A percentile compares a stretch with the other conserved stretches of the same genome.
phyloP scores from a whole-genome alignment of 345 rosid species.

The Isatis tinctoria region DNA sequence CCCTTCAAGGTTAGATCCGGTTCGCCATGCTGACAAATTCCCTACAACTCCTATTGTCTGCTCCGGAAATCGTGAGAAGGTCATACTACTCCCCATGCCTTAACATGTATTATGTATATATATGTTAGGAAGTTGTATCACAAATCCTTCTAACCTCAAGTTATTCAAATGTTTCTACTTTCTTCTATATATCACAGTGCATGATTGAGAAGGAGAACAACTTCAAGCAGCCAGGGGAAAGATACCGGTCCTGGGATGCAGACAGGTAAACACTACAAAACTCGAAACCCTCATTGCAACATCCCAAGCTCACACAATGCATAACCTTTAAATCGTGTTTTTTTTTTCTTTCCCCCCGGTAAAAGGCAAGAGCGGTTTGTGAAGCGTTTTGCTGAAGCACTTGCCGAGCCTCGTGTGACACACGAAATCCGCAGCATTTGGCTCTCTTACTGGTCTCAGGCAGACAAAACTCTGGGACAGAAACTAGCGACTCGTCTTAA shows the following conservation, averaged over 20 bases:
- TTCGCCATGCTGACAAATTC: conserved; percentile 63
- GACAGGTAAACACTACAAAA: conserved; percentile 54
- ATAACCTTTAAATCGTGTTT: background rate
- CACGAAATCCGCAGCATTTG: conserved; percentile 83
- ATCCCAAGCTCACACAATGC: background rate
- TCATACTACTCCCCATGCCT: conserved; percentile 16
- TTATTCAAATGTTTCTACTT: background rate
- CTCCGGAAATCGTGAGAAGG: conserved; percentile 88
- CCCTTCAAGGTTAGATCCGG: conserved; percentile 82
- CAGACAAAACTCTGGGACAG: conserved; percentile 70
- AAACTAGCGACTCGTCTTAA: conserved; percentile 75
- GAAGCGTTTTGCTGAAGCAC: conserved; percentile 67
- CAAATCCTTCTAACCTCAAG: background rate
- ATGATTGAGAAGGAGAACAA: conserved; percentile 82
- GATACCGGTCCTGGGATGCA: conserved; percentile 73
- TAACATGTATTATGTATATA: background rate
- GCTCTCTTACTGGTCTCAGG: conserved; percentile 87
- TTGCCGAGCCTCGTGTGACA: conserved; percentile 79
- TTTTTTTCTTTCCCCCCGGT: background rate
- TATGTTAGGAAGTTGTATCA: background rate
- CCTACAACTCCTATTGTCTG: conserved; percentile 52
- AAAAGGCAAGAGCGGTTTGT: conserved; percentile 85
- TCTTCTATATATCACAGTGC: conserved; percentile 42
- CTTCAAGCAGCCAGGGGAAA: conserved; percentile 94
- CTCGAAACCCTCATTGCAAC: background rate